Evolutionary conservation across 768 basidiomycete genomes (phyloP), one percentile per base, ranked within the genome.

Genomic region (Suillus weaverae): DNA sequence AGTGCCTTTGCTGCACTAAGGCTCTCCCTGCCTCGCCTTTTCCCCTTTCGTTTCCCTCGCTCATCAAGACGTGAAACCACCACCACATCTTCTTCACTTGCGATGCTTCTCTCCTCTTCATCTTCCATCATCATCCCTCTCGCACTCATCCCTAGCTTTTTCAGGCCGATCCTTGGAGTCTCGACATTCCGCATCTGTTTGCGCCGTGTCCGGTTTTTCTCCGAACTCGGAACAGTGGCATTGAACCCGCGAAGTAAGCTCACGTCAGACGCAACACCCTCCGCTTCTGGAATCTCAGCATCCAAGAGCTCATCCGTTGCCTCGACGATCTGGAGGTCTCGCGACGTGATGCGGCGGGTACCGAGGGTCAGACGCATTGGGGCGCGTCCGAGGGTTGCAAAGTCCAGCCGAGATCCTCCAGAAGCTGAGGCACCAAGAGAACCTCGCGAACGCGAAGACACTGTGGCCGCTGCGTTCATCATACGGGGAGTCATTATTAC

Each of bases 211-310:
- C 91, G 89, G 62, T 92, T 84, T 72, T 88, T 85, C 69, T 94
- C 91, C 44, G 95, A 86, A 72, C 91, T 92, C 14, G 97, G 97
- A 50, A 97, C 91, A 2, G 97, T 98, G 20, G 97, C 97, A 71
- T 93, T 91, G 77, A 98, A 99, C 0, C 97, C 97, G 53, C 90
- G 87, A 48, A 97, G 79, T 39, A 99, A 81, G 70, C 92, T 93
- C 60, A 95, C 88, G 70, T 87, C 85, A 18, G 84, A 83, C 5
- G 89, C 89, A 36, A 89, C 81, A 44, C 87, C 89, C 16, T 86
- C 85, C 18, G 85, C 85, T 69, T 93, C 91, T 3, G 92, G 92
- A 2, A 95, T 84, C 38, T 90, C 87, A 5, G 81, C 83, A 18
- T 81, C 78, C 43, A 95, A 84, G 11, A 95, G 79, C 73, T 93